Base-by-base conservation (phyloP, 441 rosid genomes). In the Erysimum cheiri region DNA sequence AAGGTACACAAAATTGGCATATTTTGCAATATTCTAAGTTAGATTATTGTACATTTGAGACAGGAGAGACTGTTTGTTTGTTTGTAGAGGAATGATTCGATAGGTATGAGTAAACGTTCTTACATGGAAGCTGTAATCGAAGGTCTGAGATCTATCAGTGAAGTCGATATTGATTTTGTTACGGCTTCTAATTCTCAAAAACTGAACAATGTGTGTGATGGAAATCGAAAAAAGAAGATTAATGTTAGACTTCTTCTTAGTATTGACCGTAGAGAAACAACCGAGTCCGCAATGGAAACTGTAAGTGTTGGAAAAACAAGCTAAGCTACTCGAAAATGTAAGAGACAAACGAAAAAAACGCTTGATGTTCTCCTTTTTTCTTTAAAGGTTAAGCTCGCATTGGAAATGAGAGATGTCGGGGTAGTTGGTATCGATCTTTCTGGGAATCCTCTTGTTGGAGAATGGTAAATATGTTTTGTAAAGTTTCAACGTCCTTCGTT, bases 401-500 rank as follows among this genome's bases (percentile, higher is more conserved):
- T 89, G 78, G 95, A 87, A 75, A 83, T 95, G 98, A 83, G 82
- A 76, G 81, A 89, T 73, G 74, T 70, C 0, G 99, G 98, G 24
- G 92, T 90, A 14, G 86, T 86, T 60, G 99, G 98, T 48, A 89
- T 95, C 43, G 99, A 95, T 84, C 98, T 95, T 72, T 95, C 97
- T 7, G 98, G 99, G 77, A 90, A 95, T 72, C 99, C 99, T 15
- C 53, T 72, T 39, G 80, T 88, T 74, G 99, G 99, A 64, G 81
- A 92, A 74, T 95, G 99, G 98, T 92, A 85, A 48, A 33, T 22
- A 19, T 55, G 8, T 48, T 26, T 19, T 35, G 6, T 55, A 2
- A 0, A 15, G 1, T 29, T 2, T 8, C 31, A 4, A 35, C 29
- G 7, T 22, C 3, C 29, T 53, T 64, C 12, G 55, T 3, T 33